phyloP scores from a whole-genome alignment of 352 stramenopile genomes.

The Globisporangium cystogenes region DNA sequence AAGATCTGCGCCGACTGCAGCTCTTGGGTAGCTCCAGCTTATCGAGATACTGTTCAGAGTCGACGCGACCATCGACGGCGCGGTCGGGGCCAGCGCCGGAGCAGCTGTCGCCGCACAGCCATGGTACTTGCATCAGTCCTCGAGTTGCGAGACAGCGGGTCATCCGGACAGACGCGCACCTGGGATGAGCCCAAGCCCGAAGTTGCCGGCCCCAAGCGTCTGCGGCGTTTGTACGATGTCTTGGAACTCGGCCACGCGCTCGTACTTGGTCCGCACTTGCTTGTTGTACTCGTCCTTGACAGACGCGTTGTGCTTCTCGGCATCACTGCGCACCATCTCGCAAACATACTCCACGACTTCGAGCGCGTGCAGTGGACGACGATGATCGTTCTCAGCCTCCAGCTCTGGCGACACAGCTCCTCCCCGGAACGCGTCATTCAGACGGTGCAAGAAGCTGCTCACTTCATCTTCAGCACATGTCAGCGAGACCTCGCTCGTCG shows the following conservation, averaged over 20 bases:
- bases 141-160: too few species aligned
- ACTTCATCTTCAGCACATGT: conserved; percentile 30
- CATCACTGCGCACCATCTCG: conserved; percentile 27
- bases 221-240: conserved; percentile 52
- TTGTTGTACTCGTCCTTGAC: conserved; percentile 46
- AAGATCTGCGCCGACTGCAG: conserved; percentile 17
- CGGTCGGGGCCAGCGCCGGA: conserved; percentile 22
- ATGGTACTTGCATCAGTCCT: background rate
- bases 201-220: conserved; percentile 31
- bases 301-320: conserved; percentile 27
- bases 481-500: conserved; percentile 35
- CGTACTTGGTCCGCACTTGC: conserved; percentile 54
- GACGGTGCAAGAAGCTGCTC: conserved; percentile 53
- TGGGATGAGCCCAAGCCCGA: conserved; percentile 33
- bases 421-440: conserved; percentile 61
- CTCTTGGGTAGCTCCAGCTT: conserved; percentile 21
- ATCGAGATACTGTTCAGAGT: conserved; percentile 47
- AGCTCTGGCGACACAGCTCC: conserved; percentile 21
- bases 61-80: conserved; percentile 24
- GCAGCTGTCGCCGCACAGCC: conserved; percentile 14
- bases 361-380: conserved; percentile 16
- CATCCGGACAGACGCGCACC: conserved; percentile 10
- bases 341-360: conserved; percentile 43
- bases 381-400: conserved; percentile 18
- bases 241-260: conserved; percentile 43